Evolutionary conservation across 2,329 filamentous ascomycete species (phyloP).

Genomic region (Hymenoscyphus scutula): DNA sequence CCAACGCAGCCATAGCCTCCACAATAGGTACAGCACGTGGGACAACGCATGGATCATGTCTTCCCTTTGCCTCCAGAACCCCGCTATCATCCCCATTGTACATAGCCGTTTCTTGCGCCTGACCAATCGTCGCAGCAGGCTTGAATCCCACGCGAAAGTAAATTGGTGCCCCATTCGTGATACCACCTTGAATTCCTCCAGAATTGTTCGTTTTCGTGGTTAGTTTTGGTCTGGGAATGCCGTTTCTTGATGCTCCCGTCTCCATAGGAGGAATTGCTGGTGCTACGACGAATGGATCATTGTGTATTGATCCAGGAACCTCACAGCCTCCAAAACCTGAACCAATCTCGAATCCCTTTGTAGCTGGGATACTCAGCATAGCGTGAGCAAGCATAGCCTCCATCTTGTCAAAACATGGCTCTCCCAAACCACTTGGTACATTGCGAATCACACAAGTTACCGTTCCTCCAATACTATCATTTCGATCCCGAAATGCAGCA

Average conservation of each 20-base stretch:
- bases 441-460: conserved; percentile 93
- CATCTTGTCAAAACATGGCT: conserved; percentile 93
- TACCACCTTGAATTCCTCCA: conserved; percentile 14
- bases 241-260: conserved; percentile 44
- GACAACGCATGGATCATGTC: conserved; percentile 92
- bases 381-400: conserved; percentile 89
- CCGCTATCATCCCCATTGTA: conserved; percentile 72
- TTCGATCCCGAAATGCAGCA: conserved; percentile 69
- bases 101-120: conserved; percentile 78
- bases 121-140: conserved; percentile 87
- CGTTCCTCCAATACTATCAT: conserved; percentile 91
- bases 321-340: conserved; percentile 87
- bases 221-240: conserved; percentile 57
- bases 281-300: conserved; percentile 74
- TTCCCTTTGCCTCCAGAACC: conserved; percentile 82
- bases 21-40: conserved; percentile 78
- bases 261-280: conserved; percentile 44
- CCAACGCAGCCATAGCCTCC: conserved; percentile 86
- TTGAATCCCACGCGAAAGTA: conserved; percentile 97
- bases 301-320: conserved; percentile 85
- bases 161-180: conserved; percentile 59
- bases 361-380: conserved; percentile 93
- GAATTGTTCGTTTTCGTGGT: conserved; percentile 72
- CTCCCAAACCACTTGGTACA: conserved; percentile 79
- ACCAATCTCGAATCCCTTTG: conserved; percentile 93